phyloP scores from a whole-genome alignment of 108 stramenopile species.

The Mediolabrus comicus region DNA sequence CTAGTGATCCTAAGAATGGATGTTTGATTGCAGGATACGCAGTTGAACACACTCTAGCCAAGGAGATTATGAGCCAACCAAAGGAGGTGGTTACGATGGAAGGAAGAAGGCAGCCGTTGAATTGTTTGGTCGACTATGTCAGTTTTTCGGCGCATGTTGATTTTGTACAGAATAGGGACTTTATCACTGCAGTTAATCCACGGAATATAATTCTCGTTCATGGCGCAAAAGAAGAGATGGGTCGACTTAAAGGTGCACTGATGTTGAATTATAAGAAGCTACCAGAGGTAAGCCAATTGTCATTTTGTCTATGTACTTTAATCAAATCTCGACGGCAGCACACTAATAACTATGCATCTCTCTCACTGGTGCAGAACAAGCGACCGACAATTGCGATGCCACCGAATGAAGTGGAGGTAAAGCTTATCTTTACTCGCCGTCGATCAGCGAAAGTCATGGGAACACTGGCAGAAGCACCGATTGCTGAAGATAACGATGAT shows the following conservation, averaged over 20 bases:
- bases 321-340: slow-evolving; percentile 11
- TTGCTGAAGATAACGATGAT: not conserved
- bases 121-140: slow-evolving; percentile 94
- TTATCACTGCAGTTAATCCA: slow-evolving; percentile 88
- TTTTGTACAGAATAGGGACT: slow-evolving; percentile 92
- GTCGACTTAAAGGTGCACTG: slow-evolving; percentile 82
- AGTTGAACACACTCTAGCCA: slow-evolving; percentile 97
- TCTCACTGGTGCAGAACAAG: too few species aligned
- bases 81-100: slow-evolving; percentile 95
- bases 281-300: slow-evolving; percentile 72
- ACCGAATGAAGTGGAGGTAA: slow-evolving; percentile 83
- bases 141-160: slow-evolving; percentile 98
- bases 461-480: slow-evolving; percentile 52
- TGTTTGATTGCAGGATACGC: slow-evolving; percentile 98
- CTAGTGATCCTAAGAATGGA: slow-evolving; percentile 92
- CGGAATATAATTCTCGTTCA: slow-evolving; percentile 97
- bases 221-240: slow-evolving; percentile 97
- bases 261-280: slow-evolving; percentile 77
- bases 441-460: slow-evolving; percentile 92
- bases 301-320: slow-evolving; percentile 12
- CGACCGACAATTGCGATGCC: slow-evolving; percentile 88
- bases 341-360: too few species aligned
- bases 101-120: slow-evolving; percentile 87
- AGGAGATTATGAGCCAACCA: slow-evolving; percentile 92
- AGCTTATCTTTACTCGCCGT: slow-evolving; percentile 83